phyloP scores from a whole-genome alignment of 306 rosid species.

The Gleditsia sinensis region DNA sequence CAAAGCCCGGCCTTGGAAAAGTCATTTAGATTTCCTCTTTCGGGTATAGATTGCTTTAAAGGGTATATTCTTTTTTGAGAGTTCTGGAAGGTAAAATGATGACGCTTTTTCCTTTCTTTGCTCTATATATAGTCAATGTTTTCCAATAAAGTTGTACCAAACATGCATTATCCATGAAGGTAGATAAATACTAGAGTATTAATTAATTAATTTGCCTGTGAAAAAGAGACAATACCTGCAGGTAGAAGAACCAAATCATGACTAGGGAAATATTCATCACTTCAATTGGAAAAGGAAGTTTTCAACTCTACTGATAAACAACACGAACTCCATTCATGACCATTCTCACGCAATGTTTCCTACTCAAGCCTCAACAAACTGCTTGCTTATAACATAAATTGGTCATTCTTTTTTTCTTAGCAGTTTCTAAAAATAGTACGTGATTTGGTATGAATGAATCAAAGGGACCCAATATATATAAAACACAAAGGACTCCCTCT shows the following conservation, averaged over 20 bases:
- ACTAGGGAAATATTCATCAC: background rate
- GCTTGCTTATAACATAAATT: background rate
- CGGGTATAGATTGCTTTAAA: background rate
- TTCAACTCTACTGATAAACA: background rate
- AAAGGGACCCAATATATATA: background rate
- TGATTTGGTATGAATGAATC: background rate
- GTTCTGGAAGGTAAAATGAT: background rate
- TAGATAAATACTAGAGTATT: background rate
- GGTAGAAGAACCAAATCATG: background rate
- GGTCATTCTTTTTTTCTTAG: background rate
- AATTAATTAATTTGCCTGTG: background rate
- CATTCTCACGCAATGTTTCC: background rate
- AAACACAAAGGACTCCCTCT: background rate
- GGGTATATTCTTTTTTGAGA: background rate
- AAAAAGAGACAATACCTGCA: background rate
- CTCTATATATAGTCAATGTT: background rate
- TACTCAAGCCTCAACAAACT: background rate
- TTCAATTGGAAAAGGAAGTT: background rate
- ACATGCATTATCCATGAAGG: background rate
- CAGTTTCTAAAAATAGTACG: background rate
- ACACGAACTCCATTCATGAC: background rate
- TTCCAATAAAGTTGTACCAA: background rate
- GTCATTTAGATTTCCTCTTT: background rate
- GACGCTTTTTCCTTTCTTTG: background rate
- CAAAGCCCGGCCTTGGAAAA: too few relatives aligned